These are phyloP conservation scores for Daldinia bambusicola DNA, from an alignment of 495 filamentous ascomycete species.

Conservation along the genomic window DNA sequence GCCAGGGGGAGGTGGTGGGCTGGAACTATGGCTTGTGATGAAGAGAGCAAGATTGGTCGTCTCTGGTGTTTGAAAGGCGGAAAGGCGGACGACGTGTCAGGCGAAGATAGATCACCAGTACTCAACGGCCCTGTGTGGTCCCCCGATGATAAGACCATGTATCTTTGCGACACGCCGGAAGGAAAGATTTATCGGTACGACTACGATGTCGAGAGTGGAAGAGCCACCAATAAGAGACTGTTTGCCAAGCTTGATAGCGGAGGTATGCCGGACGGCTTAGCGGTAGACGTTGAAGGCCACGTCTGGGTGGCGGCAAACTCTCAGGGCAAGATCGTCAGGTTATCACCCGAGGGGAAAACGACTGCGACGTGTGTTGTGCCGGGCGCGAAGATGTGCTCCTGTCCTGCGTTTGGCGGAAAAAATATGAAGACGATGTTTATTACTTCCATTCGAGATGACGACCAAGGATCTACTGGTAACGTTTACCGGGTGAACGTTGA, in stretches of 20 bases:
- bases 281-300: neutral
- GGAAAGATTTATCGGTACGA: neutral
- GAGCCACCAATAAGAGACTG: neutral
- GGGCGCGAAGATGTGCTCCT: neutral
- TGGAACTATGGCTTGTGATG: neutral
- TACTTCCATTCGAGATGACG: neutral
- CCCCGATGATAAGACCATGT: neutral
- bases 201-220: neutral
- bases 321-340: neutral
- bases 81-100: neutral
- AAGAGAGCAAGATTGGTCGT: neutral
- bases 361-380: neutral
- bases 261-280: neutral
- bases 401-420: neutral
- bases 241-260: neutral
- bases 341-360: neutral
- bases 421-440: neutral
- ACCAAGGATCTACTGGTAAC: neutral
- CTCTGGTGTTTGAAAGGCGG: neutral
- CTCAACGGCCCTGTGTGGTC: neutral
- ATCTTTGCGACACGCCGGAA: constrained; percentile 2
- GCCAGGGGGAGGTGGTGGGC: neutral
- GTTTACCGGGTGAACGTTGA: neutral
- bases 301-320: neutral
- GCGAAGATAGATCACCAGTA: neutral